Conservation (phyloP, 306 rosid species). For the Carpinus viminea region DNA sequence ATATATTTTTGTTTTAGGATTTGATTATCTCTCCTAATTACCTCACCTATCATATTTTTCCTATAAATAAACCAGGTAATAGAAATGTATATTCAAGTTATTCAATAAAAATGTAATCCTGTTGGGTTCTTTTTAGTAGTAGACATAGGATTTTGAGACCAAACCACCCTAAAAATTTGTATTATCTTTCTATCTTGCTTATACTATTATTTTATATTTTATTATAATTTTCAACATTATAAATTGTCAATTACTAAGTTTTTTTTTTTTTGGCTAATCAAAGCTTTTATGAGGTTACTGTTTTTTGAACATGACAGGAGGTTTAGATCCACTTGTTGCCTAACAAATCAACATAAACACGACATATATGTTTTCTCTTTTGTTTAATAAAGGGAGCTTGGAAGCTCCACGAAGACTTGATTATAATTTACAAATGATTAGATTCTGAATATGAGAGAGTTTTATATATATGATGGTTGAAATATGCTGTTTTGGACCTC, state of each 20-base stretch:
- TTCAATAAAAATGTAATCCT: too few species aligned
- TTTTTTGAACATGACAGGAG: slow-evolving; percentile 13
- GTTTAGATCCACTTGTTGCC: neutral
- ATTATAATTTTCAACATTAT: too few species aligned
- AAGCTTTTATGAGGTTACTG: neutral
- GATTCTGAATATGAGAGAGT: slow-evolving; percentile 12
- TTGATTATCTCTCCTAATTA: too few species aligned
- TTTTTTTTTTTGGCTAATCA: neutral
- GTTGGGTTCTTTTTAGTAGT: too few species aligned
- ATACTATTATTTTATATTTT: too few species aligned
- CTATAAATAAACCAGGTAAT: too few species aligned
- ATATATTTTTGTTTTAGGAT: too few species aligned
- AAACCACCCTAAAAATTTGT: too few species aligned
- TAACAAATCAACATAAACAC: neutral
- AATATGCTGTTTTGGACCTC: slow-evolving; percentile 32
- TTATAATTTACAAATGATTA: slow-evolving; percentile 2
- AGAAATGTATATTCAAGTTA: too few species aligned
- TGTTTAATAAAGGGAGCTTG: neutral
- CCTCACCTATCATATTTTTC: too few species aligned
- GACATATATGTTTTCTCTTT: neutral
- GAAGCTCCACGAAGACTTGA: slow-evolving; percentile 22
- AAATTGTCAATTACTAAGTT: neutral
- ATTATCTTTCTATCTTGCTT: too few species aligned
- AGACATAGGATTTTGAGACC: too few species aligned
- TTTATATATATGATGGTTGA: slow-evolving; percentile 12